A percentile compares a stretch with the other conserved stretches of the same genome.
These are phyloP conservation scores for Nakazawaea ishiwadae DNA, from an alignment of 805 yeast species.

Conservation along the genomic window DNA sequence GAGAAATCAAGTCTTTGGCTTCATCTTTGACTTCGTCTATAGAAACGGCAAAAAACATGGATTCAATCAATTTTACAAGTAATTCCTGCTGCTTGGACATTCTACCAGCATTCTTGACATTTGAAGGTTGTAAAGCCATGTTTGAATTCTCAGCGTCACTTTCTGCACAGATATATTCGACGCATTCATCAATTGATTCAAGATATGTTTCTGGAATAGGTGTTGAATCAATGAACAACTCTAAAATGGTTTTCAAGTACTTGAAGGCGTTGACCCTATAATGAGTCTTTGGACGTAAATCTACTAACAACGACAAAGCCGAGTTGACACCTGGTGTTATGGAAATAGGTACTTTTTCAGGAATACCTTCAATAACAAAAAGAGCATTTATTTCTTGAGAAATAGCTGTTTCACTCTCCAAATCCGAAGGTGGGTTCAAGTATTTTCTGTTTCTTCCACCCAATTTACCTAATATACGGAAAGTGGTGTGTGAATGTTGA, in stretches of 20 bases:
- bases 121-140: slow-evolving; percentile 30
- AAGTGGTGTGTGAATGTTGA: slow-evolving; percentile 91
- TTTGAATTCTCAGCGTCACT: slow-evolving; percentile 17
- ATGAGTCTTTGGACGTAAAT: slow-evolving; percentile 54
- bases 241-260: slow-evolving; percentile 60
- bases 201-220: slow-evolving; percentile 42
- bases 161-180: slow-evolving; percentile 34
- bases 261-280: slow-evolving; percentile 76
- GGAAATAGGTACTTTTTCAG: slow-evolving; percentile 60
- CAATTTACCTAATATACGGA: slow-evolving; percentile 86
- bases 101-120: slow-evolving; percentile 41
- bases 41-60: slow-evolving; percentile 72
- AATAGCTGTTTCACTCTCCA: slow-evolving; percentile 44
- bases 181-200: slow-evolving; percentile 44
- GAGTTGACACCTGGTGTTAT: slow-evolving; percentile 79
- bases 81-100: slow-evolving; percentile 62
- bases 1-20: slow-evolving; percentile 55
- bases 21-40: slow-evolving; percentile 68
- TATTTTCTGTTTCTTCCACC: slow-evolving; percentile 95
- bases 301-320: slow-evolving; percentile 72
- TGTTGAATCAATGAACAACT: slow-evolving; percentile 58
- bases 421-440: slow-evolving; percentile 67
- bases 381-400: slow-evolving; percentile 68
- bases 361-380: slow-evolving; percentile 67
- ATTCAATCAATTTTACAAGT: slow-evolving; percentile 58